A percentile compares a stretch with the other conserved stretches of the same genome.
Conservation (phyloP, 306 rosid species). For the Prosopis cineraria region DNA sequence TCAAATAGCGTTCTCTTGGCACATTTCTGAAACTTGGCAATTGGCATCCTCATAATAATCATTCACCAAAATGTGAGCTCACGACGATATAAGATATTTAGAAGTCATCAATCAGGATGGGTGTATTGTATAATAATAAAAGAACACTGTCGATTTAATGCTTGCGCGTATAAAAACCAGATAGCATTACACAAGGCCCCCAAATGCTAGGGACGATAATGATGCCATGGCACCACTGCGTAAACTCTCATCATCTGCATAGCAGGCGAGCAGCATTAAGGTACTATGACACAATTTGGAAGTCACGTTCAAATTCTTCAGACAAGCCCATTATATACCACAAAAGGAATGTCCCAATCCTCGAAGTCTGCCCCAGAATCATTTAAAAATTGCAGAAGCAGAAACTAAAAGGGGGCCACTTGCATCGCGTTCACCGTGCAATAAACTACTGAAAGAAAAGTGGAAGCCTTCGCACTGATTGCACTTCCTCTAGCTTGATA, state of each 20-base stretch:
- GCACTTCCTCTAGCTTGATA: neutral
- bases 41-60: neutral
- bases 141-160: neutral
- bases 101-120: neutral
- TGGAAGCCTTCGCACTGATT: neutral
- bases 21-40: neutral
- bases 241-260: slow-evolving; percentile 5
- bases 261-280: slow-evolving; percentile 14
- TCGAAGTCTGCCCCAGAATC: slow-evolving; percentile 19
- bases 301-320: slow-evolving; percentile 33
- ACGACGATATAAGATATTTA: too few relatives aligned
- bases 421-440: neutral
- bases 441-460: slow-evolving; percentile 20
- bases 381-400: slow-evolving; percentile 14
- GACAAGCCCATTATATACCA: slow-evolving; percentile 3
- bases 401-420: slow-evolving; percentile 9
- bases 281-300: neutral
- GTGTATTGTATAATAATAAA: neutral
- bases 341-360: slow-evolving; percentile 21
- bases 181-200: slow-evolving; percentile 21
- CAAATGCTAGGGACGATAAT: slow-evolving; percentile 11
- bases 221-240: slow-evolving; percentile 1
- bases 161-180: neutral
- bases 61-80: neutral
- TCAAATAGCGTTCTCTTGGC: neutral